Percentiles rank a stretch among this genome's conserved stretches.
These are phyloP conservation scores for Leccinum pellstonianum DNA, from an alignment of 768 basidiomycete species.

Conservation along the genomic window DNA sequence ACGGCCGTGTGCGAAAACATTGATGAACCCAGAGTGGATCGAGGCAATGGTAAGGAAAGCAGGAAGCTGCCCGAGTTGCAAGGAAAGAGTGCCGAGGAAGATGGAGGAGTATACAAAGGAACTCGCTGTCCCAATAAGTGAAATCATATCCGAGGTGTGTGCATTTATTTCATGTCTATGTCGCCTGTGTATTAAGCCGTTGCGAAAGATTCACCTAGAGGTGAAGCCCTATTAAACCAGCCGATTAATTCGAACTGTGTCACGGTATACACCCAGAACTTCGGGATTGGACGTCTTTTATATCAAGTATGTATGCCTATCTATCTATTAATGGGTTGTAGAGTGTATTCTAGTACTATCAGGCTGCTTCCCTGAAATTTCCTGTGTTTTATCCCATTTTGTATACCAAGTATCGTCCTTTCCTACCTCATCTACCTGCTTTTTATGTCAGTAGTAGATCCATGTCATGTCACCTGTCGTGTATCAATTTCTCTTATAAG, in stretches of 20 bases:
- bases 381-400: not conserved
- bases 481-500: not conserved
- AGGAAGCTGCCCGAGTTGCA: conserved; percentile 30
- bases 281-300: not conserved
- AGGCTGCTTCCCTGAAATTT: not conserved
- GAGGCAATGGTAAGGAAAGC: conserved; percentile 30
- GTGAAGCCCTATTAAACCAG: conserved; percentile 29
- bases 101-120: conserved; percentile 32
- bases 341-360: not conserved
- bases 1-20: conserved; percentile 33
- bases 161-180: not conserved
- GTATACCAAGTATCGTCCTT: not conserved
- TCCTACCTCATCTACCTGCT: not conserved
- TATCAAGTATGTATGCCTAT: conserved; percentile 4
- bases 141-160: conserved; percentile 31
- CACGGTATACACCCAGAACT: conserved; percentile 1
- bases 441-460: not conserved
- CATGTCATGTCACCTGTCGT: not conserved
- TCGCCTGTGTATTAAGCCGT: not conserved
- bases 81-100: conserved; percentile 32
- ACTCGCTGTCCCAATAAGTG: conserved; percentile 26
- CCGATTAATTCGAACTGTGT: conserved; percentile 15
- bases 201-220: conserved; percentile 25
- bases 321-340: conserved; percentile 2
- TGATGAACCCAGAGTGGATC: conserved; percentile 32